Percentiles rank a stretch among this genome's conserved stretches.
These are phyloP conservation scores for Obelidium mucronatum DNA, from an alignment of 192 early-diverging fungal species.

Conservation along the genomic window DNA sequence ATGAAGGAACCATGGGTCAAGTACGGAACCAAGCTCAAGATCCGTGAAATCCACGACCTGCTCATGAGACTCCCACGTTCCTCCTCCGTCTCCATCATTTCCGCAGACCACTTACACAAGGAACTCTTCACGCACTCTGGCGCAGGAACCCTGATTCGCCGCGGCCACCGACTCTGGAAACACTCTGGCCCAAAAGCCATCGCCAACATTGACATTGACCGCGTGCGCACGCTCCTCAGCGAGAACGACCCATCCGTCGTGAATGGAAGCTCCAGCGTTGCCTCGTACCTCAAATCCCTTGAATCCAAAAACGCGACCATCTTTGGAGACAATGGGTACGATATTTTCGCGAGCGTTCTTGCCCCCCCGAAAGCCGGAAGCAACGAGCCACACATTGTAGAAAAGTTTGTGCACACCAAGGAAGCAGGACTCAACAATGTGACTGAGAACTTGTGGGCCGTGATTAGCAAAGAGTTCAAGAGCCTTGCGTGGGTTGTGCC, in stretches of 20 bases:
- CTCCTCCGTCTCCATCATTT: conserved; percentile 99
- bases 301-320: conserved; percentile 69
- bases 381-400: conserved; percentile 76
- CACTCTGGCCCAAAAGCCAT: conserved; percentile 67
- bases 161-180: conserved; percentile 89
- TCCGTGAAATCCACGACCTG: conserved; percentile 96
- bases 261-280: conserved; percentile 72
- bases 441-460: conserved; percentile 93
- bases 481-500: conserved; percentile 84
- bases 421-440: conserved; percentile 92
- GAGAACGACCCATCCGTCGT: conserved; percentile 75
- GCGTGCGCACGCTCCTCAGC: conserved; percentile 79
- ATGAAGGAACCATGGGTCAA: conserved; percentile 96
- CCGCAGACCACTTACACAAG: conserved; percentile 98
- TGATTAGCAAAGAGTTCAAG: conserved; percentile 84
- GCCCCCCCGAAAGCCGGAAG: conserved; percentile 29
- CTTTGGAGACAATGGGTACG: conserved; percentile 94
- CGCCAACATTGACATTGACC: conserved; percentile 72
- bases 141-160: conserved; percentile 96
- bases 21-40: conserved; percentile 98
- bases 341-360: conserved; percentile 88
- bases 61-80: conserved; percentile 95
- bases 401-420: conserved; percentile 91
- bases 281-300: conserved; percentile 77
- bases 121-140: conserved; percentile 98